Conservation (phyloP, 768 basidiomycete genomes). For the Favolaschia claudopus region DNA sequence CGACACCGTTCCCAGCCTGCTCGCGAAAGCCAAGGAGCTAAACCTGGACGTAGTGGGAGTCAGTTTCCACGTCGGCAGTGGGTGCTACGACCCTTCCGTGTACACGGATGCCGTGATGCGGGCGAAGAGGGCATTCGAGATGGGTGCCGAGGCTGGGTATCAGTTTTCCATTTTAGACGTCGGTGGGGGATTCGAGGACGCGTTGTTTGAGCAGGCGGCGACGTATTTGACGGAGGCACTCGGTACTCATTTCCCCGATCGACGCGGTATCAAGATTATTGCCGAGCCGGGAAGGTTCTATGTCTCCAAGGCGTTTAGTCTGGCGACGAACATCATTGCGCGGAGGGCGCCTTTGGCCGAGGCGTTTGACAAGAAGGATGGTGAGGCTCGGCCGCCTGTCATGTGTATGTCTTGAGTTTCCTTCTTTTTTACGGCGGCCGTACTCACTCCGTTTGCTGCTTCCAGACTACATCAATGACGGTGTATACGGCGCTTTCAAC, state of each 20-base stretch:
- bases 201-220: constrained; percentile 84
- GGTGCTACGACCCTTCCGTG: constrained; percentile 92
- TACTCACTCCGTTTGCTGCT: constrained; percentile 20
- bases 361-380: constrained; percentile 36
- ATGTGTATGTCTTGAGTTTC: constrained; percentile 94
- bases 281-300: constrained; percentile 97
- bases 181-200: constrained; percentile 95
- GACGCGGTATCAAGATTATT: constrained; percentile 77
- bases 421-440: constrained; percentile 35
- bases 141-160: constrained; percentile 85
- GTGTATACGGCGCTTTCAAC: constrained; percentile 97
- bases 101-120: constrained; percentile 91
- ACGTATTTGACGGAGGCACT: constrained; percentile 73
- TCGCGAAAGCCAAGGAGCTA: constrained; percentile 81
- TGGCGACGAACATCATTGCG: constrained; percentile 94
- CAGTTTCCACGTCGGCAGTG: constrained; percentile 97
- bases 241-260: constrained; percentile 80
- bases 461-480: constrained; percentile 98
- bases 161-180: constrained; percentile 87
- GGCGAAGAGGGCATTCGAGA: constrained; percentile 84
- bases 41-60: constrained; percentile 90
- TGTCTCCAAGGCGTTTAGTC: constrained; percentile 89
- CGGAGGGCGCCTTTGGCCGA: constrained; percentile 67
- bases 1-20: constrained; percentile 76
- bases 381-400: constrained; percentile 61